Evolutionary conservation across 495 filamentous ascomycete species (phyloP).

Genomic region (Cenococcum geophilum): DNA sequence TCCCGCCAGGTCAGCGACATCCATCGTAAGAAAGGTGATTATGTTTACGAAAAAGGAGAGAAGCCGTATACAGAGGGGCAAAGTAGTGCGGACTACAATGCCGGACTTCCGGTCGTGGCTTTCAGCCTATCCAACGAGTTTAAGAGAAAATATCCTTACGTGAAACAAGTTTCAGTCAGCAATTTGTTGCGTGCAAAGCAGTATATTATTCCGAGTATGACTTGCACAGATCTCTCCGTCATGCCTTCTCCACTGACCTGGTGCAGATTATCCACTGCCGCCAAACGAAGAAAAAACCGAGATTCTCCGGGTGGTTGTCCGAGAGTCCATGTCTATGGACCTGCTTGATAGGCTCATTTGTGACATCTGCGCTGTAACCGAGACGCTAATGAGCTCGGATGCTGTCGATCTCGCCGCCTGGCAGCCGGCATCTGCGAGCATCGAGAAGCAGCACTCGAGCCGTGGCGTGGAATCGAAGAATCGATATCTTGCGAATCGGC

Average conservation of each 20-base stretch:
- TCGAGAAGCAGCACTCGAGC: slow-evolving; percentile 41
- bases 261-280: slow-evolving; percentile 58
- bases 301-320: slow-evolving; percentile 62
- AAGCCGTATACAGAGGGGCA: slow-evolving; percentile 43
- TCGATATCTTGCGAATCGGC: slow-evolving; percentile 38
- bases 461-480: slow-evolving; percentile 34
- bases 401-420: slow-evolving; percentile 40
- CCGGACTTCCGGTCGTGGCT: slow-evolving; percentile 66
- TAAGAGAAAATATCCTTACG: slow-evolving; percentile 54
- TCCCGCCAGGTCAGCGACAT: slow-evolving; percentile 51
- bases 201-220: slow-evolving; percentile 65
- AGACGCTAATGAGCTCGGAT: slow-evolving; percentile 50
- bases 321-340: slow-evolving; percentile 64
- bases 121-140: slow-evolving; percentile 62
- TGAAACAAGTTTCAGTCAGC: slow-evolving; percentile 61
- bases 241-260: slow-evolving; percentile 7
- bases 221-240: not conserved
- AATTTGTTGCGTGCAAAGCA: slow-evolving; percentile 61
- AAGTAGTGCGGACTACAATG: slow-evolving; percentile 55
- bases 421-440: slow-evolving; percentile 35
- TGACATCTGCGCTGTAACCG: slow-evolving; percentile 52
- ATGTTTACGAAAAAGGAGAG: slow-evolving; percentile 35
- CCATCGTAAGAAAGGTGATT: slow-evolving; percentile 50
- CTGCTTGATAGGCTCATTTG: slow-evolving; percentile 56
- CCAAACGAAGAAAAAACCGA: slow-evolving; percentile 58